Percentiles rank a stretch among this genome's conserved stretches.
These are phyloP conservation scores for Chaetomium sp. DNA, from an alignment of 2,329 filamentous ascomycete genomes.

Conservation along the genomic window DNA sequence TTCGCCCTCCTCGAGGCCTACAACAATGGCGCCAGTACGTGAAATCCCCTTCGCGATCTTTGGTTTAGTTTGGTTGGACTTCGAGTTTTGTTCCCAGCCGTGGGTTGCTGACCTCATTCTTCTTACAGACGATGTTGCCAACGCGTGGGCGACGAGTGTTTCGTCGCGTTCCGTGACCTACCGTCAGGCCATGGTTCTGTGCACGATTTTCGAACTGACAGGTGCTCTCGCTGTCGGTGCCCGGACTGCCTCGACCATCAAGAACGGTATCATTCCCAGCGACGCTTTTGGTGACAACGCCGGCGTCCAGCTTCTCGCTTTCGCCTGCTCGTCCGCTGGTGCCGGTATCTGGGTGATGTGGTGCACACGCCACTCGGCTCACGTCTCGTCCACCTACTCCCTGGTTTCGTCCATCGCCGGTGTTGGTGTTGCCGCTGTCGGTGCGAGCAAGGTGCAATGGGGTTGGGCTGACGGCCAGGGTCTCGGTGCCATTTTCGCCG, in stretches of 20 bases:
- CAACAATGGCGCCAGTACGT: conserved; percentile 10
- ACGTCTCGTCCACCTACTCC: conserved; percentile 60
- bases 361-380: conserved; percentile 64
- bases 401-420: conserved; percentile 63
- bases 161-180: conserved; percentile 72
- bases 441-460: conserved; percentile 57
- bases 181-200: conserved; percentile 60
- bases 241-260: conserved; percentile 69
- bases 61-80: neutral
- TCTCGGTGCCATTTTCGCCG: conserved; percentile 65
- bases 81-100: neutral
- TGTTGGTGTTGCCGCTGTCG: conserved; percentile 62
- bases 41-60: neutral
- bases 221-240: conserved; percentile 62
- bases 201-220: conserved; percentile 60
- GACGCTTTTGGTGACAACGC: conserved; percentile 53
- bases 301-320: conserved; percentile 62
- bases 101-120: neutral
- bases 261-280: conserved; percentile 66
- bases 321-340: conserved; percentile 57
- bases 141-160: conserved; percentile 74
- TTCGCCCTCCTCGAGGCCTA: conserved; percentile 7
- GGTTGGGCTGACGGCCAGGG: conserved; percentile 64
- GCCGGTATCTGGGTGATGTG: conserved; percentile 72
- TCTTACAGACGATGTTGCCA: conserved; percentile 70